Base-by-base conservation (phyloP, 352 stramenopile species). In the Heterotrichella gracilis region DNA sequence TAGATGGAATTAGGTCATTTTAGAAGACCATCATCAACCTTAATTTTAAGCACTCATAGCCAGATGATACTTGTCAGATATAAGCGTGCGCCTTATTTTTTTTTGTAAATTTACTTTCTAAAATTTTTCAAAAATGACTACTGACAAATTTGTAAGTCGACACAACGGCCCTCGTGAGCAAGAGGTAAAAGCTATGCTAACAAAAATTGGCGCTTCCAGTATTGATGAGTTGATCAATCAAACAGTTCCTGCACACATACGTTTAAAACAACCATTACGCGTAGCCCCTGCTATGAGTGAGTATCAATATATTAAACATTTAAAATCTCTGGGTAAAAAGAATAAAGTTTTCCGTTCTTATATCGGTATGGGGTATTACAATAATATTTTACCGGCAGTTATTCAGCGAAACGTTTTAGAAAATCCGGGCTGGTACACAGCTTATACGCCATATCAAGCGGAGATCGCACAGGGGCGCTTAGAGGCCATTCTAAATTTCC, bases 401-500 rank as follows among this genome's bases (percentile, higher is more conserved):
- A 96, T 98, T 77, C 77, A 95, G 32, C 84, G 92, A 41, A 95
- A 97, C 80, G 88, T 99, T 71, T 76, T 95, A 14, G 85, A 94
- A 80, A 99, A 97, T 82, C 90, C 93, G 22, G 67, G 13, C 0
- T 72, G 69, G 69, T 72, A 72, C 32, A 72, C 70, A 0, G 1
- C 82, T 9, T 92, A 92, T 74, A 97, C 90, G 69, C 93, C 93
- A 67, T 99, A 99, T 79, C 90, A 97, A 78, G 90, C 92, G 2
- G 93, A 99, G 77, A 95, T 99, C 72, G 92, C 88, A 0, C 93
- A 99, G 76, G 93, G 93, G 22, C 86, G 93, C 22, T 79, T 99
- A 0, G 88, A 98, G 80, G 95, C 95, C 82, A 81, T 99, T 67
- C 82, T 99, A 22, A 99, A 98, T 80, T 99, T 97, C 92, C 98